phyloP scores from a whole-genome alignment of 257 asterid species.

The Solanum appendiculatum region DNA sequence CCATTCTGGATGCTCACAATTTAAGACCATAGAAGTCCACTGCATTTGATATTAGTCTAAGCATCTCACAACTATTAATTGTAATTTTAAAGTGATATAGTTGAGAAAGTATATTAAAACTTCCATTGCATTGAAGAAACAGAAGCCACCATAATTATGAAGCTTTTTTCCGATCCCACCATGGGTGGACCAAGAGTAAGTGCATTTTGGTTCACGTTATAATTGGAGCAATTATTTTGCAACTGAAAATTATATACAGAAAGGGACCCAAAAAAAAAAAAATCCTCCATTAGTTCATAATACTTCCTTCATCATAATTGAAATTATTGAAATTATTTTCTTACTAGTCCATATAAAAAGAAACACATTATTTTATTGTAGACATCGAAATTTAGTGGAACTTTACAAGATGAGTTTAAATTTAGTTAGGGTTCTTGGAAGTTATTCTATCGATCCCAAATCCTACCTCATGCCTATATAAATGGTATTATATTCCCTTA shows the following conservation, averaged over 20 bases:
- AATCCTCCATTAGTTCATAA: too few species aligned
- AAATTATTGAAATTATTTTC: too few species aligned
- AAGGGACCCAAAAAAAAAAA: too few species aligned
- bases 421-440: too few species aligned
- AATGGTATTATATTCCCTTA: too few species aligned
- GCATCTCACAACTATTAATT: neutral
- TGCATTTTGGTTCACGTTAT: neutral
- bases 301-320: too few species aligned
- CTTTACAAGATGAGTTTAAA: too few species aligned
- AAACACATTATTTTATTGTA: too few species aligned
- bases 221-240: neutral
- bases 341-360: too few species aligned
- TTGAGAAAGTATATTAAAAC: neutral
- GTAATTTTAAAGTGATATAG: neutral
- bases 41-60: neutral
- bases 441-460: neutral
- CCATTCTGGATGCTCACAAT: neutral
- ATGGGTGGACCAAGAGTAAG: neutral
- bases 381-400: too few species aligned
- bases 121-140: neutral
- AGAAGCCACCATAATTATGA: neutral
- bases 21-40: neutral
- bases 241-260: too few species aligned
- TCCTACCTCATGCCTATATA: too few species aligned
- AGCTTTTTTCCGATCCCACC: neutral